Evolutionary conservation across 805 yeast genomes (phyloP), one percentile per base, ranked within the genome.

Genomic region (Pichia insulana): DNA sequence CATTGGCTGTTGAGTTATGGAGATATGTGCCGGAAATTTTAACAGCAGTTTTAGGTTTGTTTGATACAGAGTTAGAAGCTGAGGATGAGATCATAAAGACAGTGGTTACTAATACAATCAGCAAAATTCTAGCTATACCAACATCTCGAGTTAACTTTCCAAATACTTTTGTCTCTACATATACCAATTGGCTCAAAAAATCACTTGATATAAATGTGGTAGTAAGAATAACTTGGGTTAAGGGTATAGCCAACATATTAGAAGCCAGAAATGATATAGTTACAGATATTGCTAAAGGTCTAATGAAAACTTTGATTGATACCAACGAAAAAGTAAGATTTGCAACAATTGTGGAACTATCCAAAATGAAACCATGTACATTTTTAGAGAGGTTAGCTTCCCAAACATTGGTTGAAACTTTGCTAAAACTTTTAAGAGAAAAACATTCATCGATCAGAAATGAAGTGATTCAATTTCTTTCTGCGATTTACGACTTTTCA

Each of bases 41-140:
- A 10, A 70, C 74, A 3, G 76, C 92, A 1, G 82, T 83, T 0
- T 75, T 84, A 69, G 92, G 95, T 0, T 71, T 85, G 40, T 65
- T 88, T 4, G 85, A 84, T 50, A 87, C 84, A 52, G 95, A 88
- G 50, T 63, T 88, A 34, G 77, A 76, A 44, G 86, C 95, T 0
- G 84, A 81, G 34, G 74, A 78, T 49, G 77, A 74, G 26, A 59
- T 67, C 13, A 67, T 83, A 16, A 70, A 96, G 48, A 56, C 70
- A 0, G 59, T 82, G 41, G 88, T 95, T 0, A 83, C 94, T 0
- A 74, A 74, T 35, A 74, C 92, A 0, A 71, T 89, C 2, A 90
- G 95, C 0, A 61, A 70, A 33, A 75, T 89, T 56, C 57, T 87
- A 1, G 62, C 76, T 0, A 57, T 65, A 11, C 60, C 61, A 9